Base-by-base conservation (phyloP, 768 basidiomycete species). In the Calocybe cyanea region DNA sequence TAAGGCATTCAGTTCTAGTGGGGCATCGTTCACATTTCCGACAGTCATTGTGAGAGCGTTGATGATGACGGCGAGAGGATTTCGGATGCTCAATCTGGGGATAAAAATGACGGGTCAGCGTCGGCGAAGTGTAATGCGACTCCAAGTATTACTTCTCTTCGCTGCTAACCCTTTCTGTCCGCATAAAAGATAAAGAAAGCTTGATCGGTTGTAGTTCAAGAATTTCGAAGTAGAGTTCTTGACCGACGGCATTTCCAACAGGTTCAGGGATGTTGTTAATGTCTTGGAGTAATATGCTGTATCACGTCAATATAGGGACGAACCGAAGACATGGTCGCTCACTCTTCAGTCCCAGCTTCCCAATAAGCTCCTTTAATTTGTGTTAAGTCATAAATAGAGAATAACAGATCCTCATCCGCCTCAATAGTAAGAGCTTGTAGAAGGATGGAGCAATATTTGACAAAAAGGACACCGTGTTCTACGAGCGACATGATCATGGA, bases 381-480 rank as follows among this genome's bases (percentile, higher is more conserved):
- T 1, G 85, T 83, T 49, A 99, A 80, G 56, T 99, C 95, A 57
- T 93, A 86, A 8, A 98, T 64, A 0, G 94, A 82, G 57, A 92
- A 97, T 31, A 98, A 63, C 51, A 99, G 83, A 65, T 98, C 96
- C 66, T 99, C 96, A 60, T 99, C 96, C n/a, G 89, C 79, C 59
- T 97, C 93, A 13, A 99, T 82, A 0, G 92, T 96, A 63, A 98
- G 71, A 2, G 94, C 90, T 61, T 99, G 96, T 13, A 99, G 70
- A 11, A 99, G 69, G 41, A 98, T 78, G 1, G 94, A 94, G 43
- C 91, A 95, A 59, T 98, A 98, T 66, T 98, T 98, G 70, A 99
- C 76, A 63, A 96, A 98, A n/a, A 92, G 65, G 7, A 99, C 96
- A 14, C 96, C 96, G 53, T 98, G 96, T n/a, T 86, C 96, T 99